Base-by-base conservation (phyloP, 2,329 filamentous ascomycete genomes). In the Ampelomyces quisqualis region DNA sequence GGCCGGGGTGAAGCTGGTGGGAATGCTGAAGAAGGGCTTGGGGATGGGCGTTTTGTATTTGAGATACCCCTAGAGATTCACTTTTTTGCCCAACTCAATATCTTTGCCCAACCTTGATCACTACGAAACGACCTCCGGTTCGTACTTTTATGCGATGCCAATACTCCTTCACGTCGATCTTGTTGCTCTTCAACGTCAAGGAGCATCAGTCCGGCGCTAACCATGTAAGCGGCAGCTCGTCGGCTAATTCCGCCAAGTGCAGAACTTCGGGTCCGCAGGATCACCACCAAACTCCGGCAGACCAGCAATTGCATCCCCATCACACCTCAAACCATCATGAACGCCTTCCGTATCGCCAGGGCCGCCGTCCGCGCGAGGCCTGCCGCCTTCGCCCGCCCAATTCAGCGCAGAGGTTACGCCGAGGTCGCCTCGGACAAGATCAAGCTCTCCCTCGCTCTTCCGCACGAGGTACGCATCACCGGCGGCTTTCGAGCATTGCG, bases 361-460 rank as follows among this genome's bases (percentile, higher is more conserved):
- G 82, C 84, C 74, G 91, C 89, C 77, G 80, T 95, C 72, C 81
- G 89, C 76, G 88, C 82, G 69, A 86, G 60, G 52, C 85, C 90
- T 69, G 77, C 86, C 67, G 80, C 85, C 71, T 77, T 91, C 73
- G 81, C 85, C 72, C 78, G 82, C 60, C 83, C 86, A 62, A 67
- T 88, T 57, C 86, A 90, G 79, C 86, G 89, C 73, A 84, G 93
- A 80, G 85, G 85, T 65, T 98, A 98, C 73, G 93, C 74, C 62
- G 74, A 77, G 61, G 74, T 76, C 57, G 74, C 73, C 57, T 65
- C 72, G 43, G 74, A 77, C 70, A 77, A 77, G 71, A 95, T 98
- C 81, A 94, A 95, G 85, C 85, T 98, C 78, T 95, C 89, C 80
- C 80, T 98, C 78, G 84, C 88, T 72, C 87, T 98, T 64, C 93